These are phyloP conservation scores for Backusella morwellensis DNA, from an alignment of 192 early-diverging fungal species.

Conservation along the genomic window DNA sequence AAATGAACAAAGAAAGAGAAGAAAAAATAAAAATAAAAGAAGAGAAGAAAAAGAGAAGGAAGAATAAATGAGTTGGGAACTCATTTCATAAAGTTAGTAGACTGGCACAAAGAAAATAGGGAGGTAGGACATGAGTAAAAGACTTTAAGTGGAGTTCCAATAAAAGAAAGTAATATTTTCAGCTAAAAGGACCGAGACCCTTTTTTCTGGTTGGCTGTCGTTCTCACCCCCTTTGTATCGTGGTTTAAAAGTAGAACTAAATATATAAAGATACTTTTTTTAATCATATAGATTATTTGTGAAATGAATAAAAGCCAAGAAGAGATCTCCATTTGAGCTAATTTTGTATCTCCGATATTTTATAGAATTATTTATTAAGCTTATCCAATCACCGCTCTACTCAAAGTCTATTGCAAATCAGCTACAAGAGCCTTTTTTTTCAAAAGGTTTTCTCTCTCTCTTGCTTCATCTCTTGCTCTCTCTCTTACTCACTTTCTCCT, in stretches of 20 bases:
- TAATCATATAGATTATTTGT: constrained; percentile 2
- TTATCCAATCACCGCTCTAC: neutral
- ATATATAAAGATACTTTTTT: neutral
- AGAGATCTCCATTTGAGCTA: neutral
- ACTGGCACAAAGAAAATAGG: constrained; percentile 9
- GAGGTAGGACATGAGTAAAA: constrained; percentile 7
- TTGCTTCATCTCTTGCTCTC: too few species aligned
- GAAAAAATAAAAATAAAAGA: neutral
- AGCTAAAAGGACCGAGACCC: constrained; percentile 8
- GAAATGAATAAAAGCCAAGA: neutral
- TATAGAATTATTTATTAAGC: neutral
- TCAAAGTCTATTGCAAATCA: neutral
- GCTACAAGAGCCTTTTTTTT: neutral
- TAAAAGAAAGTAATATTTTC: neutral
- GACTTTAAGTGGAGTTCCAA: constrained; percentile 13
- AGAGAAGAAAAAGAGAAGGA: neutral
- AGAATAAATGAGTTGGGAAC: neutral
- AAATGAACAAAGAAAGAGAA: neutral
- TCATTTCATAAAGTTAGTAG: neutral
- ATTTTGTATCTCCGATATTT: neutral
- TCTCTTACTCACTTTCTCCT: neutral
- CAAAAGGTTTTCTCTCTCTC: too few species aligned
- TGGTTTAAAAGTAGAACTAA: neutral
- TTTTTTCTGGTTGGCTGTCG: neutral
- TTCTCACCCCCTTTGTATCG: neutral